These are phyloP conservation scores for Corylus avellana DNA, from an alignment of 306 rosid species.

Conservation along the genomic window DNA sequence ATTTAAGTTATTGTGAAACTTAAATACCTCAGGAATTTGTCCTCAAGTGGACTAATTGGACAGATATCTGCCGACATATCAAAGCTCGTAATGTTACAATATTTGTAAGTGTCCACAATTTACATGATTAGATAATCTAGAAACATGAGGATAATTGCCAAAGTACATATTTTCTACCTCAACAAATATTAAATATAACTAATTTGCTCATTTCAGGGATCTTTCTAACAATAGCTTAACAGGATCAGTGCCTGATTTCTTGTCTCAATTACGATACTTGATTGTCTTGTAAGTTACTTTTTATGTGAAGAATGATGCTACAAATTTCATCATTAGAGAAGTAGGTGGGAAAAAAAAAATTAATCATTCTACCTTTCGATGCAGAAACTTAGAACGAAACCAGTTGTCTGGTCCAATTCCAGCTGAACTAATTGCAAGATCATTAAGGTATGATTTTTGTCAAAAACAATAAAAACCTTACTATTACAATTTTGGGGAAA, in stretches of 20 bases:
- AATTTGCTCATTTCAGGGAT: conserved; percentile 43
- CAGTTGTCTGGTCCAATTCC: conserved; percentile 45
- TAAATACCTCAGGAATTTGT: conserved; percentile 42
- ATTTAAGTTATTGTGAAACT: not conserved
- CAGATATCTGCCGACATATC: conserved; percentile 41
- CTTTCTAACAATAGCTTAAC: conserved; percentile 53
- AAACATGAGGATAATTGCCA: not conserved
- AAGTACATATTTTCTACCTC: not conserved
- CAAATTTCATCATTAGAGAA: not conserved
- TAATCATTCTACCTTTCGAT: conserved; percentile 8
- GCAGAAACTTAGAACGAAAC: conserved; percentile 52
- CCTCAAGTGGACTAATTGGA: conserved; percentile 50
- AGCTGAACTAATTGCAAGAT: conserved; percentile 34
- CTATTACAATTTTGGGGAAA: not conserved
- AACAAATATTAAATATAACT: conserved; percentile 2
- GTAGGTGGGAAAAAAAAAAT: not conserved
- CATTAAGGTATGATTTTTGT: conserved; percentile 46
- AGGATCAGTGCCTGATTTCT: conserved; percentile 40
- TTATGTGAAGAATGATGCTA: not conserved
- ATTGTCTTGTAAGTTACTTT: conserved; percentile 45
- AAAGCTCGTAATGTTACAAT: conserved; percentile 38
- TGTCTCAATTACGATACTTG: conserved; percentile 30
- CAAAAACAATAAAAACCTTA: not conserved
- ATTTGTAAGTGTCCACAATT: conserved; percentile 41
- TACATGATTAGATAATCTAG: not conserved